Evolutionary conservation across 805 yeast species (phyloP), one percentile per base, ranked within the genome.

Genomic region (Pichia deserticola): DNA sequence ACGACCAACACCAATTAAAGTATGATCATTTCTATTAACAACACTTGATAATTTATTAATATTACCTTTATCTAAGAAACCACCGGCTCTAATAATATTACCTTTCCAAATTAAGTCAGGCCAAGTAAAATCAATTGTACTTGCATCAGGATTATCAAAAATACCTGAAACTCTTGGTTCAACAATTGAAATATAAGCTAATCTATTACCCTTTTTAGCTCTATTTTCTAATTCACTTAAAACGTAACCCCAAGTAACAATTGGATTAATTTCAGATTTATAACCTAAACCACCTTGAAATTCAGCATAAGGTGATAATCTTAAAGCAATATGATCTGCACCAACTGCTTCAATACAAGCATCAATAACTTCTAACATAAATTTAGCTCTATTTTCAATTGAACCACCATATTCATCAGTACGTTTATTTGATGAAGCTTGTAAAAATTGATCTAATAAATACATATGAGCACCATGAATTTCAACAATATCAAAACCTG

Each of bases 121-220:
- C 57, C 54, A 60, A 30, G 50, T 40, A n/a, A 54, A 47, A 36
- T 52, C 54, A 11, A 50, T 45, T 8, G 28, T 42, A 4, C 43
- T 30, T 3, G 42, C 40, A 27, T 49, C 52, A 13, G 47, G 36
- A 29, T 51, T 53, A 36, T 48, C 53, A 9, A 32, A 27, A 36
- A 49, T 60, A 56, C 88, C 67, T 60, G 89, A 95, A 60, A 88
- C 95, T 37, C 82, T 89, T 1, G 81, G 82, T 57, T 89, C 97
- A 15, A 59, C 68, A 46, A 54, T 40, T 7, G 62, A 59, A 13
- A 64, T 52, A 40, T 60, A 61, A 4, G 63, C 65, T 25, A 57
- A 37, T 29, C 51, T 45, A 6, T 56, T 48, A 30, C 56, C 57
- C 8, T 52, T 25, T 12, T 51, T 39, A 4, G 68, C 69, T 48